Evolutionary conservation across 257 asterid genomes (phyloP).

Genomic region (Solanum gandarillasii): DNA sequence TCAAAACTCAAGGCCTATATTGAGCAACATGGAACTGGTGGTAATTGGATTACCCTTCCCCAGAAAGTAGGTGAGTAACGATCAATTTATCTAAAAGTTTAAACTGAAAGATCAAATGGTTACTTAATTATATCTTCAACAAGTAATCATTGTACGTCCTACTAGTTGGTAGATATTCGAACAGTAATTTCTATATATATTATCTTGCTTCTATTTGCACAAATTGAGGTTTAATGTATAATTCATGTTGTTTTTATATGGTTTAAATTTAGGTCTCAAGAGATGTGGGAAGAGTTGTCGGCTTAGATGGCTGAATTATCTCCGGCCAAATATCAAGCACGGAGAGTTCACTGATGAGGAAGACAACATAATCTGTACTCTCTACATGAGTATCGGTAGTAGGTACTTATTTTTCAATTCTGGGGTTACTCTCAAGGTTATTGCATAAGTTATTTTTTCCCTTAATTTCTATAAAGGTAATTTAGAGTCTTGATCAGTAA

Average conservation of each 20-base stretch:
- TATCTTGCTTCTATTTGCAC: not conserved
- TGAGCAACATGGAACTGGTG: constrained; percentile 25
- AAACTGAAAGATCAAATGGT: not conserved
- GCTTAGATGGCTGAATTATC: constrained; percentile 38
- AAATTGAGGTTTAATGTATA: not conserved
- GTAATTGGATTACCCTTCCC: constrained; percentile 35
- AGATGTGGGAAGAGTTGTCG: constrained; percentile 45
- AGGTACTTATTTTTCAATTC: constrained; percentile 1
- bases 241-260: not conserved
- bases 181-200: not conserved
- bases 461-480: not conserved
- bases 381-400: constrained; percentile 34
- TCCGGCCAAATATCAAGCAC: constrained; percentile 33
- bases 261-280: constrained; percentile 15
- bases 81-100: not conserved
- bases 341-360: constrained; percentile 38
- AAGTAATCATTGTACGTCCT: not conserved
- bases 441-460: not conserved
- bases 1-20: constrained; percentile 28
- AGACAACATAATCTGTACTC: constrained; percentile 29
- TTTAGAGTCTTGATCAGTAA: not conserved
- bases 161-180: too few relatives aligned
- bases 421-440: not conserved
- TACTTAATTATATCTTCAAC: not conserved
- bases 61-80: constrained; percentile 19